Base-by-base conservation (phyloP, 352 stramenopile genomes). In the Lagenidium giganteum region DNA sequence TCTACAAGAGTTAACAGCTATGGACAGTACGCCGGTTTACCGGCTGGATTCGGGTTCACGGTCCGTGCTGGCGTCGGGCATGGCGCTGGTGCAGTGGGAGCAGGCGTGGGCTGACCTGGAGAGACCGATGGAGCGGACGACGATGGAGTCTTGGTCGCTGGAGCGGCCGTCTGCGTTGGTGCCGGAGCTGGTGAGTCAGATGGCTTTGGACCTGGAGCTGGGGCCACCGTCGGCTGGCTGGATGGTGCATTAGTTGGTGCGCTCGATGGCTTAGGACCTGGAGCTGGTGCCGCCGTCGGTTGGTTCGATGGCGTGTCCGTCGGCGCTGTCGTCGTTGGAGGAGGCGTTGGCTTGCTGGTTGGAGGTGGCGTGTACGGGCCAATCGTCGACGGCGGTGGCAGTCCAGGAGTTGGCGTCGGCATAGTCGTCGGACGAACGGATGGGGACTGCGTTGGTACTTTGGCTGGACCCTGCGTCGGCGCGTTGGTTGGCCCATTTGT, bases 201-300 rank as follows among this genome's bases (percentile, higher is more conserved):
- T 4, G 44, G 32, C 11, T 32, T 31, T 21, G 59, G 35, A 22
- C 57, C 32, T 3, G 46, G 42, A 3, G 42, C 26, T 33, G 51
- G 23, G 2, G 64, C 47, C n/a, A 32, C 26, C 0, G 28, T 46
- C 5, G 47, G 39, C 9, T 38, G 31, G 7, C 13, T 6, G 8
- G 27, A 32, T 32, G 27, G 14, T 14, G 27, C 17, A 29, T 29
- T 32, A 36, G 42, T 16, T 9, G 30, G 26, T 20, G 42, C 31
- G n/a, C 31, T 23, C 33, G 42, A 4, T 8, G 18, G 39, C 3
- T 13, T 24, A 8, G 31, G 8, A 1, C 20, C 14, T 8, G 46
- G 29, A 27, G 36, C 13, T 21, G n/a, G n/a, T n/a, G n/a, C n/a
- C n/a, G n/a, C n/a, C n/a, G n/a, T 27, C 23, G 46, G 46, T n/a